These are phyloP conservation scores for Fusarium hainanense DNA, from an alignment of 2,329 filamentous ascomycete species.

Conservation along the genomic window DNA sequence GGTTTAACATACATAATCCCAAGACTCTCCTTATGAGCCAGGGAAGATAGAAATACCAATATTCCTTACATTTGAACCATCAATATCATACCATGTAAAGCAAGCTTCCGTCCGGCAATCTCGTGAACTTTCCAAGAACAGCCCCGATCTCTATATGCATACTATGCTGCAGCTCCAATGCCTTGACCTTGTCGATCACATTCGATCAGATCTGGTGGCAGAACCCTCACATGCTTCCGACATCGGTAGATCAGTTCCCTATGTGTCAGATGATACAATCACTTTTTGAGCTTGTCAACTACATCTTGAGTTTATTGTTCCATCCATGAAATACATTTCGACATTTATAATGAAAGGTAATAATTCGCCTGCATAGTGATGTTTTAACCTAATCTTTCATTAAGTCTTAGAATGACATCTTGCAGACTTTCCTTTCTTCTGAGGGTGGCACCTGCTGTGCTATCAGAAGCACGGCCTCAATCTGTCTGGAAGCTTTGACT, in stretches of 20 bases:
- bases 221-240: background rate
- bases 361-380: background rate
- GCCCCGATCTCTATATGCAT: background rate
- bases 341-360: background rate
- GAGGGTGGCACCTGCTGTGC: background rate
- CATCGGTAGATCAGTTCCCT: background rate
- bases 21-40: background rate
- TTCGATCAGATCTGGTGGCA: background rate
- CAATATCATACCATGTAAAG: background rate
- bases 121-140: background rate
- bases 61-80: slow-evolving; percentile 4
- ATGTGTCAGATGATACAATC: background rate
- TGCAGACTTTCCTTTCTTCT: background rate
- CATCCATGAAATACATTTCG: background rate
- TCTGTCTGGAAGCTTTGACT: background rate
- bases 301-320: background rate
- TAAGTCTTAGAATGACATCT: too few relatives aligned
- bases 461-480: background rate
- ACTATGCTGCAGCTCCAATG: background rate
- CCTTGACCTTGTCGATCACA: slow-evolving; percentile 7
- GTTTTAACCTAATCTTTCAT: background rate
- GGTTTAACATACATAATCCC: slow-evolving; percentile 5
- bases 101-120: background rate
- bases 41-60: slow-evolving; percentile 32
- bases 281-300: background rate